Conservation (phyloP, 1,284 basidiomycete species). For the Kalmanozyma brasiliensis region DNA sequence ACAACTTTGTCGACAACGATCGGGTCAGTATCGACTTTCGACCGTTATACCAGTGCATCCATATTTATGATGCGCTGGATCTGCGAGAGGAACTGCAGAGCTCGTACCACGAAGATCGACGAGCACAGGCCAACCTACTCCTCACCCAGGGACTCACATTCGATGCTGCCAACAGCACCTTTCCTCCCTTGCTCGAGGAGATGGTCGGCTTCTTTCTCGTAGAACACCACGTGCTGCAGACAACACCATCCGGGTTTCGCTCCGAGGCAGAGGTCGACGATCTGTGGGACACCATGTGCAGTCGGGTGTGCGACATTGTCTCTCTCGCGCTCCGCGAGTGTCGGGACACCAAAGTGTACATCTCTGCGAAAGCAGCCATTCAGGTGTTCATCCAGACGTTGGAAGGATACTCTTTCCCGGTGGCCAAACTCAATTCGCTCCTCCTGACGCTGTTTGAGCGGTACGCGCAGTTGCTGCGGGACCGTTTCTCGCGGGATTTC, state of each 20-base stretch:
- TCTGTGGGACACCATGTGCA: constrained; percentile 90
- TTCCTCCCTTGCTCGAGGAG: constrained; percentile 74
- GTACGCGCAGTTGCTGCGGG: constrained; percentile 84
- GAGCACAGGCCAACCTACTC: constrained; percentile 91
- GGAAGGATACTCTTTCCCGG: constrained; percentile 83
- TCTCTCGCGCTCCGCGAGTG: constrained; percentile 79
- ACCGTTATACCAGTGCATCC: constrained; percentile 95
- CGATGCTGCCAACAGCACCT: constrained; percentile 48
- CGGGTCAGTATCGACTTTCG: constrained; percentile 89
- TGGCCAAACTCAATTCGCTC: constrained; percentile 82
- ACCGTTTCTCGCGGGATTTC: constrained; percentile 79
- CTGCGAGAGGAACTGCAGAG: constrained; percentile 86
- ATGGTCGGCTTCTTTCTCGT: constrained; percentile 99
- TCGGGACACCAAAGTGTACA: constrained; percentile 82
- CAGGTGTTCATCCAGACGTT: constrained; percentile 91
- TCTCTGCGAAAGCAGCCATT: constrained; percentile 85
- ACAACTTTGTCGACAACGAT: constrained; percentile 90
- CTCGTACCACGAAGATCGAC: constrained; percentile 94
- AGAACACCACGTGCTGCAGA: constrained; percentile 89
- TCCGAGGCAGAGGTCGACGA: constrained; percentile 91
- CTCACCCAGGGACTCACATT: constrained; percentile 75
- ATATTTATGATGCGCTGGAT: constrained; percentile 93
- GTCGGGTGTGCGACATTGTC: constrained; percentile 80
- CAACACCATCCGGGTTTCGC: constrained; percentile 79
- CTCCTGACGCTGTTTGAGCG: constrained; percentile 89